phyloP scores from a whole-genome alignment of 2,329 filamentous ascomycete species.

The Nakataea oryzae region DNA sequence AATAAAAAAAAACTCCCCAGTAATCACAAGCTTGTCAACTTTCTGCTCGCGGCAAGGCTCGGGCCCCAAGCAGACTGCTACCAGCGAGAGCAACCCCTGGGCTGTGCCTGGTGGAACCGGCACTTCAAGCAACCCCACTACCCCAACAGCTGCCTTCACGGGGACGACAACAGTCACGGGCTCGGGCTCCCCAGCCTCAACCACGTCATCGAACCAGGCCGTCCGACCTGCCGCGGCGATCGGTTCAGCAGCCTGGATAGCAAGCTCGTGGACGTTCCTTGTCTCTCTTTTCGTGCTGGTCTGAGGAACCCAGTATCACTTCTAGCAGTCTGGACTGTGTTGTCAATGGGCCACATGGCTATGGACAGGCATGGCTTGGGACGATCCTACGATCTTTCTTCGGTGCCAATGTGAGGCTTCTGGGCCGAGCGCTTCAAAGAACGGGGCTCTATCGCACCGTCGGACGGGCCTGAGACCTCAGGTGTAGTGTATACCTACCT shows the following conservation, averaged over 20 bases:
- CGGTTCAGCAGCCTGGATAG: conserved; percentile 8
- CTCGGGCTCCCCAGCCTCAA: not conserved
- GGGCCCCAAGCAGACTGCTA: not conserved
- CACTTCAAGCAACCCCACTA: not conserved
- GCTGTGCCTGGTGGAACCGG: not conserved
- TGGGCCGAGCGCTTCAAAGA: not conserved
- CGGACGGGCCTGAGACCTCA: not conserved
- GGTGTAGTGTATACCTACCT: not conserved
- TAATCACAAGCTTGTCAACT: conserved; percentile 6
- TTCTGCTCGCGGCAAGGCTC: conserved; percentile 8
- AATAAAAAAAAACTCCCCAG: not conserved
- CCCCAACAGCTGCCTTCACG: conserved; percentile 1
- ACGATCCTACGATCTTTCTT: not conserved
- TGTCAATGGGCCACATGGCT: not conserved
- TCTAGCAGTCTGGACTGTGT: not conserved
- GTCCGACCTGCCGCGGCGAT: not conserved
- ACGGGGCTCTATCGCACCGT: not conserved
- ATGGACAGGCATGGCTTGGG: not conserved
- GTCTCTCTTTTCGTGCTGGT: conserved; percentile 9
- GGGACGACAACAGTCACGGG: conserved; percentile 4
- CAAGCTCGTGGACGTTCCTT: conserved; percentile 6
- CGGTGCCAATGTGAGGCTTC: not conserved
- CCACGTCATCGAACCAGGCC: not conserved
- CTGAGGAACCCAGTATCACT: not conserved
- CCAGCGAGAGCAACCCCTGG: not conserved